Percentiles rank a stretch among this genome's conserved stretches.
Evolutionary conservation across 2,329 filamentous ascomycete species (phyloP).

Genomic region (Beauveria sp.): DNA sequence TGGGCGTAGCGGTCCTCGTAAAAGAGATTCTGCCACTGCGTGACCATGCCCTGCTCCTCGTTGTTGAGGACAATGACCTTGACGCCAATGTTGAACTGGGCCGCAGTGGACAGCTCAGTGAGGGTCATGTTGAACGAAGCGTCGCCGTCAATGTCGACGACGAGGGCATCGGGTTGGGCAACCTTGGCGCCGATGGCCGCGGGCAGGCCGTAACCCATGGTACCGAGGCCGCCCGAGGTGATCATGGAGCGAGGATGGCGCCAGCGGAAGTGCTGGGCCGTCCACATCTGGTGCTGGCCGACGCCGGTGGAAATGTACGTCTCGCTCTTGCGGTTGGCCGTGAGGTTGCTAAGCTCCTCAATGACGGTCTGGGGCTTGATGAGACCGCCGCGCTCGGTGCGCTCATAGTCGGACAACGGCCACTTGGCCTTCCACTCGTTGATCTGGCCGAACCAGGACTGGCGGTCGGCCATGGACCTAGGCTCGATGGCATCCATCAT

Average conservation of each 20-base stretch:
- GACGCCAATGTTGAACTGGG: conserved; percentile 93
- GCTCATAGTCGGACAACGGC: conserved; percentile 77
- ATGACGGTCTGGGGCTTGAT: conserved; percentile 96
- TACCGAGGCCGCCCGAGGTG: conserved; percentile 82
- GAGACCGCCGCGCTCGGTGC: conserved; percentile 62
- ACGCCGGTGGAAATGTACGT: conserved; percentile 92
- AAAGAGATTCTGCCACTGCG: conserved; percentile 92
- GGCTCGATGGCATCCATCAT: conserved; percentile 66
- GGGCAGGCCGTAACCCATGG: conserved; percentile 90
- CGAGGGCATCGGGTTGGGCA: conserved; percentile 64
- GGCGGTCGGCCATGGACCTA: conserved; percentile 56
- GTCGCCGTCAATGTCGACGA: conserved; percentile 94
- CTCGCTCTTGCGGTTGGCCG: conserved; percentile 68
- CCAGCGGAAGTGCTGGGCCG: conserved; percentile 95
- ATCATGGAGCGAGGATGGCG: conserved; percentile 86
- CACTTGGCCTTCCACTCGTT: conserved; percentile 85
- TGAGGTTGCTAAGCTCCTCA: conserved; percentile 80
- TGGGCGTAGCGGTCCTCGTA: conserved; percentile 84
- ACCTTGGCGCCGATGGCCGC: conserved; percentile 95
- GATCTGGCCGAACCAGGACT: conserved; percentile 87
- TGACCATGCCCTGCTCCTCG: conserved; percentile 95
- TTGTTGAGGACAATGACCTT: conserved; percentile 96
- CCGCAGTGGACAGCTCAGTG: conserved; percentile 85
- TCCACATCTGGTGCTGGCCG: conserved; percentile 99
- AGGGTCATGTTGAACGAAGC: conserved; percentile 99